Evolutionary conservation across 2,329 filamentous ascomycete genomes (phyloP).

Genomic region (Neurospora crassa): DNA sequence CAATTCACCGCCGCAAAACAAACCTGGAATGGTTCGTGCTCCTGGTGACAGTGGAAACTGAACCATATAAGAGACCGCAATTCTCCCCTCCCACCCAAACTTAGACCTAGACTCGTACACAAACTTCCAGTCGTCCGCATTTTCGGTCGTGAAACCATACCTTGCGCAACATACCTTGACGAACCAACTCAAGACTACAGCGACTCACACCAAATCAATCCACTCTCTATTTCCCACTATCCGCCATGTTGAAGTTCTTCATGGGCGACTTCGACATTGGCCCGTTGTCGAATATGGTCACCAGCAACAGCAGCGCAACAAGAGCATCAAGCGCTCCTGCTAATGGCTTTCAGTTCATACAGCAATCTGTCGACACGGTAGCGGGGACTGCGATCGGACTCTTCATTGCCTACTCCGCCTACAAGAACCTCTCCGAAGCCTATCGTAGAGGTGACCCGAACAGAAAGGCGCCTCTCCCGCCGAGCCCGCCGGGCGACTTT

Average conservation of each 20-base stretch:
- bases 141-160: background rate
- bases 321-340: background rate
- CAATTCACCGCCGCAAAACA: background rate
- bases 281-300: background rate
- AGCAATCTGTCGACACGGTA: background rate
- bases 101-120: background rate
- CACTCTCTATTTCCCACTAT: background rate
- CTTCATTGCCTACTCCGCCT: background rate
- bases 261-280: background rate
- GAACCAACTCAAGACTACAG: background rate
- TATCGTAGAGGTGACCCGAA: background rate
- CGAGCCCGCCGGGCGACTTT: constrained; percentile 21
- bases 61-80: background rate
- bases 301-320: background rate
- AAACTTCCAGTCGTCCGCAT: background rate
- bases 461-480: constrained; percentile 18
- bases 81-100: background rate
- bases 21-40: background rate
- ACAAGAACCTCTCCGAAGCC: background rate
- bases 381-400: background rate
- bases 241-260: background rate
- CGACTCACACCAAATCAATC: background rate
- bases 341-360: background rate
- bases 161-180: background rate
- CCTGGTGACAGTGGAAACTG: background rate